A percentile compares a stretch with the other conserved stretches of the same genome.
These are phyloP conservation scores for Arabidopsis thaliana DNA, from an alignment of 345 rosid genomes.

Conservation along the genomic window DNA sequence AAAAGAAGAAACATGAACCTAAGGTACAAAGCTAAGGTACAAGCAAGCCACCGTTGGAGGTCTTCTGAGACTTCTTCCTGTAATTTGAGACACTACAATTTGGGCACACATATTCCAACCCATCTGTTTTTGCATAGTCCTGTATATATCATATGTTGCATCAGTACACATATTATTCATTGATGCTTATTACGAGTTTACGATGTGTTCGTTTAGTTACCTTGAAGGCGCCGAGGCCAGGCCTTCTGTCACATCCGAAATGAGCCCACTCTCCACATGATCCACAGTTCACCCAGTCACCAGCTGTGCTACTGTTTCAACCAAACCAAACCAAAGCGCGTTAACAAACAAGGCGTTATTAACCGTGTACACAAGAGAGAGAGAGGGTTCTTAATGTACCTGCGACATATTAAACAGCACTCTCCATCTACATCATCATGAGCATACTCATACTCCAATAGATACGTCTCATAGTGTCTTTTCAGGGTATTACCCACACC, in stretches of 20 bases:
- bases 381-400: constrained; percentile 51
- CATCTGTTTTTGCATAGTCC: constrained; percentile 99
- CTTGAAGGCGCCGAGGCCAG: constrained; percentile 98
- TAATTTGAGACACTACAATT: constrained; percentile 87
- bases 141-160: constrained; percentile 42
- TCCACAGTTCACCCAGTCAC: constrained; percentile 99
- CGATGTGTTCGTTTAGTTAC: constrained; percentile 44
- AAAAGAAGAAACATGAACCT: constrained; percentile 20
- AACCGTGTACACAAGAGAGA: constrained; percentile 6
- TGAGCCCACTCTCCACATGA: constrained; percentile 99
- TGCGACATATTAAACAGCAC: constrained; percentile 95
- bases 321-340: constrained; percentile 10
- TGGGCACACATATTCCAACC: constrained; percentile 95
- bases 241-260: constrained; percentile 98
- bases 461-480: constrained; percentile 95
- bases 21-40: constrained; percentile 33
- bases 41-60: constrained; percentile 64
- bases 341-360: background rate
- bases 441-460: constrained; percentile 92
- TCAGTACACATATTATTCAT: background rate
- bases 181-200: background rate
- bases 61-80: constrained; percentile 89
- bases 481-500: constrained; percentile 97
- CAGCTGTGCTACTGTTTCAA: constrained; percentile 93
- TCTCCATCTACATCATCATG: constrained; percentile 99